Evolutionary conservation across 2,329 filamentous ascomycete species (phyloP), one percentile per base, ranked within the genome.

Genomic region (Alternaria gaisen): DNA sequence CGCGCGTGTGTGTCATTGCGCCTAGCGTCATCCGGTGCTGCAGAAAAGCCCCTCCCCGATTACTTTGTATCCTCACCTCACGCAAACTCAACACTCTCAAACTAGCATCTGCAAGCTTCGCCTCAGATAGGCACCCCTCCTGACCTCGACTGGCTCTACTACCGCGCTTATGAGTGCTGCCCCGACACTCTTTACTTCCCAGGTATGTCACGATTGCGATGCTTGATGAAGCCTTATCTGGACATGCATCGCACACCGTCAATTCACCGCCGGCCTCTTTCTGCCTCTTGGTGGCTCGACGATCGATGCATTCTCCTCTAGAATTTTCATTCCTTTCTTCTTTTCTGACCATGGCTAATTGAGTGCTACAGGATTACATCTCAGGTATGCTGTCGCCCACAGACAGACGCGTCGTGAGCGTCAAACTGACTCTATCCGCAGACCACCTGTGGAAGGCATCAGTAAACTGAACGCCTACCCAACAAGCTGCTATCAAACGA

Each of bases 371-470:
- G 87, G 86, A 88, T 82, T 89, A 89, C 81, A 88, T 89, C 82
- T 88, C 86, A 83, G 84, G 83, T 85, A 84, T 76, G 80, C 67
- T 68, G 63, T 55, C 47, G 58, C 52, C 61, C 54, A 56, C 56
- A 59, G 43, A 65, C 67, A 41, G 36, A 58, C 62, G 52, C 62
- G 58, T 63, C 42, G 59, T 53, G 53, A 61, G 61, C 61, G 48
- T 53, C 60, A 59, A 54, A 76, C 73, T 75, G 58, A 77, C 69
- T 55, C 28, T 56, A 40, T 55, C 61, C 41, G 52, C 64, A 84
- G 87, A 89, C 83, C 87, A 89, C 82, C 84, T 89, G 80, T 89
- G 87, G 87, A 89, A 89, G 83, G 86, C 87, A 73, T 87, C 85
- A 76, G 84, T 85, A 77, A 88, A 87, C 80, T 88, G 82, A 85